These are phyloP conservation scores for Vitis hybrid DNA, from an alignment of 177 flowering plant genomes.

Conservation along the genomic window DNA sequence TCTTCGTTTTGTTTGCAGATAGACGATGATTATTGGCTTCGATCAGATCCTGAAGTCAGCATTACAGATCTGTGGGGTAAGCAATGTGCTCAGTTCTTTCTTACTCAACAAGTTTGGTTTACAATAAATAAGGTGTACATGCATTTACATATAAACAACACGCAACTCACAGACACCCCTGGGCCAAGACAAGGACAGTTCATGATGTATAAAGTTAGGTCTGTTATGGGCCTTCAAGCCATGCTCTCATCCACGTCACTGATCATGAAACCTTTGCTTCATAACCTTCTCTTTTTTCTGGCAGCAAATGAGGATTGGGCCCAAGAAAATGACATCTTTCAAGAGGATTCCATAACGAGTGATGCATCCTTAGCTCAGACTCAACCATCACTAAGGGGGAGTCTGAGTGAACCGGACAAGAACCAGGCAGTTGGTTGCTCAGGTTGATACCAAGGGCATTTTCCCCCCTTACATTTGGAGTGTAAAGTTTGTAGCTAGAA, in stretches of 20 bases:
- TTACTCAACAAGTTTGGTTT: neutral
- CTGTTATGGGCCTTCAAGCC: too few species aligned
- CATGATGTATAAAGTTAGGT: too few species aligned
- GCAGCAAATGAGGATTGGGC: conserved; percentile 22
- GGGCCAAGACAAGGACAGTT: too few species aligned
- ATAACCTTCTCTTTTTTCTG: neutral
- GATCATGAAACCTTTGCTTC: too few species aligned
- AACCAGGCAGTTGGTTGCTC: neutral
- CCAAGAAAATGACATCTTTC: conserved; percentile 6
- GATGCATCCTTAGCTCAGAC: conserved; percentile 1
- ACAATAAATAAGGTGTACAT: neutral
- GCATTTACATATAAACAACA: too few species aligned
- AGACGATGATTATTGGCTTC: conserved; percentile 76
- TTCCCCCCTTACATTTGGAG: neutral
- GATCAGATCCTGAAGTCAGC: conserved; percentile 49
- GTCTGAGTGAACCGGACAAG: neutral
- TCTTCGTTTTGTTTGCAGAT: conserved; percentile 35
- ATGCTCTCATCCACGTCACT: too few species aligned
- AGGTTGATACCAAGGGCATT: neutral
- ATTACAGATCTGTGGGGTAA: conserved; percentile 58
- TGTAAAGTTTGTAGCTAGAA: conserved; percentile 1
- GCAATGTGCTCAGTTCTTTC: neutral
- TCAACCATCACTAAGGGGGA: neutral
- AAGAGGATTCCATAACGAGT: conserved; percentile 2
- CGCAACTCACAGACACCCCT: too few species aligned